A percentile compares a stretch with the other conserved stretches of the same genome.
Conservation (phyloP, 768 basidiomycete species). For the Lentinula raphanica region DNA sequence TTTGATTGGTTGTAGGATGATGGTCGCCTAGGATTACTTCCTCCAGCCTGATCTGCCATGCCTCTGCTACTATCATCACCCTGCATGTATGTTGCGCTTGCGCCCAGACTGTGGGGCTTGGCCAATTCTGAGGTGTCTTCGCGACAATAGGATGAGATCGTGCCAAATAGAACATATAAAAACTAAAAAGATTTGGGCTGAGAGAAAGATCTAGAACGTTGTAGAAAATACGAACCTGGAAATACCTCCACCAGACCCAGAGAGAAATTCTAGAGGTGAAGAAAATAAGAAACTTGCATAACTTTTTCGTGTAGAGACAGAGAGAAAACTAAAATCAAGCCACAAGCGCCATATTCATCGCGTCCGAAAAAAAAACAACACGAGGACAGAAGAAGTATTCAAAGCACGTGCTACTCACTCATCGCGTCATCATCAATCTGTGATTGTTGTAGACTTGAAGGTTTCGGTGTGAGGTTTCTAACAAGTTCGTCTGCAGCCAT, state of each 20-base stretch:
- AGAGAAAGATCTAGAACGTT: neutral
- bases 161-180: constrained; percentile 2
- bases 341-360: neutral
- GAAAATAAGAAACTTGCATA: constrained; percentile 8
- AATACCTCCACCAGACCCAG: constrained; percentile 4
- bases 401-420: neutral
- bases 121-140: constrained; percentile 1
- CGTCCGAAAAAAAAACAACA: neutral
- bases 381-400: neutral
- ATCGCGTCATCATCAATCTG: neutral
- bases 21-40: neutral
- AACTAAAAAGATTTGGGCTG: neutral
- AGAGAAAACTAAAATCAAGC: neutral
- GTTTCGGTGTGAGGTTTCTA: constrained; percentile 3
- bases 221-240: neutral
- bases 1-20: neutral
- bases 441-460: neutral
- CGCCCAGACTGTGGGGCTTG: neutral
- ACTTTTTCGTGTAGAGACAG: neutral
- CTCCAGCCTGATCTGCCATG: constrained; percentile 1
- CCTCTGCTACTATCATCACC: constrained; percentile 4
- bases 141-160: constrained; percentile 2
- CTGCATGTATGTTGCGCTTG: neutral
- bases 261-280: neutral
- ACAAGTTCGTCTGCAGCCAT: neutral